Evolutionary conservation across 805 yeast genomes (phyloP).

Genomic region (Wickerhamiella qilinensis): DNA sequence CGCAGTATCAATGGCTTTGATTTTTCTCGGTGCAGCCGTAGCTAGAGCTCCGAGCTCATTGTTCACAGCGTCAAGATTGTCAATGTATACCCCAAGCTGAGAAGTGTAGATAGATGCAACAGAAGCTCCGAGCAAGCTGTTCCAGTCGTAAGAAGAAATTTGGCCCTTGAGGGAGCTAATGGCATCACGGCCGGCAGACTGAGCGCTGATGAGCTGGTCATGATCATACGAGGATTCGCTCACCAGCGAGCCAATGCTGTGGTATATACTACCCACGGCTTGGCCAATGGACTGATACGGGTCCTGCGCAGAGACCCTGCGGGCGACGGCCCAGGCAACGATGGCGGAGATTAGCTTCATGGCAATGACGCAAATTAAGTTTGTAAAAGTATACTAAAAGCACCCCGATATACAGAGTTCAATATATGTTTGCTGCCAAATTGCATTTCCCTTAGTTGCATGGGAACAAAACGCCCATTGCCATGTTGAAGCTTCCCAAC

Average conservation of each 20-base stretch:
- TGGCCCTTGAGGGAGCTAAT: conserved; percentile 7
- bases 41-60: conserved; percentile 1
- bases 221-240: conserved; percentile 5
- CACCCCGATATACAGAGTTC: too few relatives aligned
- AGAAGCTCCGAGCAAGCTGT: conserved; percentile 9
- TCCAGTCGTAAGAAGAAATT: conserved; percentile 9
- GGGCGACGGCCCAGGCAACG: background rate
- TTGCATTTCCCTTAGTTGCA: too few relatives aligned
- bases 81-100: conserved; percentile 9
- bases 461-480: too few relatives aligned
- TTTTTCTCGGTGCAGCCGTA: conserved; percentile 3
- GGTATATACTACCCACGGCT: conserved; percentile 57
- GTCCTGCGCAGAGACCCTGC: conserved; percentile 5
- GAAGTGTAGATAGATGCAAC: conserved; percentile 10
- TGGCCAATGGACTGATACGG: conserved; percentile 34
- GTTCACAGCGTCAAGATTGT: conserved; percentile 7
- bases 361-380: too few relatives aligned
- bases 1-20: too few relatives aligned
- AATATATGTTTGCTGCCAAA: too few relatives aligned
- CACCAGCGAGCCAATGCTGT: conserved; percentile 54
- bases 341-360: background rate
- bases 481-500: too few relatives aligned
- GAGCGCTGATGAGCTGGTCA: conserved; percentile 5
- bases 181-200: conserved; percentile 7
- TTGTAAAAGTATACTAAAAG: too few relatives aligned